Conservation (phyloP, 495 filamentous ascomycete species). For the Penicillium arizonense region DNA sequence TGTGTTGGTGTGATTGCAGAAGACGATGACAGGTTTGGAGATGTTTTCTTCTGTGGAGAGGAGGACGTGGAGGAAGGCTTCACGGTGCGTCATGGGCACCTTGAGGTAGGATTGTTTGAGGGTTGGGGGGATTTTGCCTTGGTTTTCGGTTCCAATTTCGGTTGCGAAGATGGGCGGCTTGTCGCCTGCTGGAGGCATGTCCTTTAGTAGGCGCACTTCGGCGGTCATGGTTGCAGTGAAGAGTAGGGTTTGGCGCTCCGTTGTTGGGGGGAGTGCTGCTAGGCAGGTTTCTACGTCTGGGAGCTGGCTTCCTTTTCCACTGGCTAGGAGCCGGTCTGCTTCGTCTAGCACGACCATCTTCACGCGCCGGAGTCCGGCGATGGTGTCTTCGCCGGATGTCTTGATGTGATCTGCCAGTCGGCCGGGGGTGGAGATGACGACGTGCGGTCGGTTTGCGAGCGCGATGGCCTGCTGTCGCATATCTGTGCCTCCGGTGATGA, state of each 20-base stretch:
- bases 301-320: constrained; percentile 81
- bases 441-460: constrained; percentile 76
- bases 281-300: constrained; percentile 89
- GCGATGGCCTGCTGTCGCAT: constrained; percentile 88
- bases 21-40: constrained; percentile 78
- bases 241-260: constrained; percentile 82
- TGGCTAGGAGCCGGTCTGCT: constrained; percentile 84
- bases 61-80: constrained; percentile 90
- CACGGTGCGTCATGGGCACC: constrained; percentile 82
- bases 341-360: constrained; percentile 93
- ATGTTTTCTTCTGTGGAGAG: constrained; percentile 76
- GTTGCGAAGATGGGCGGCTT: constrained; percentile 81
- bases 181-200: constrained; percentile 61
- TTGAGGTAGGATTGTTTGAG: constrained; percentile 83
- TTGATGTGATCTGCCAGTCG: constrained; percentile 91
- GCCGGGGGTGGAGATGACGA: constrained; percentile 93
- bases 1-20: constrained; percentile 89
- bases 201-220: constrained; percentile 84
- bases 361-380: constrained; percentile 71
- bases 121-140: constrained; percentile 69
- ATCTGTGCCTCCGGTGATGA: constrained; percentile 89
- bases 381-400: constrained; percentile 85
- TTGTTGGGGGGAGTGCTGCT: constrained; percentile 66
- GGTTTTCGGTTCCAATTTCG: constrained; percentile 74
- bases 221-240: constrained; percentile 95